Evolutionary conservation across 768 basidiomycete species (phyloP).

Genomic region (Harrya chromipes): DNA sequence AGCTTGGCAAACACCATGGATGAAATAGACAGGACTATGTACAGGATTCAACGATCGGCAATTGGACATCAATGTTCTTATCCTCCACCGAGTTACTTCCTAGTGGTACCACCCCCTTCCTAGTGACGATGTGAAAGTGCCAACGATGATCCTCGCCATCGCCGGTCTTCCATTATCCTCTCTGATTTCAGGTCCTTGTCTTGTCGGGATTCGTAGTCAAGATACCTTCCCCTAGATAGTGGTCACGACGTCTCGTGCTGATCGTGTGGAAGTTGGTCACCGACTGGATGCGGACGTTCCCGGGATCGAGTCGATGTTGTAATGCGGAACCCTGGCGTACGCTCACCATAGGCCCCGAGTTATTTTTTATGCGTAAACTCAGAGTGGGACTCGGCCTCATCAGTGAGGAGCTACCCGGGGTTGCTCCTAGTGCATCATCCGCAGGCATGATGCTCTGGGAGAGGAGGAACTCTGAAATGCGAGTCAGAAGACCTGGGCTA

Average conservation of each 20-base stretch:
- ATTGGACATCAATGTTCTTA: too few species aligned
- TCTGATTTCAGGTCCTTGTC: too few species aligned
- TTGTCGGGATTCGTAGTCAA: conserved; percentile 2
- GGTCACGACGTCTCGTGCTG: conserved; percentile 5
- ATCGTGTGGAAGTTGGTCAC: conserved; percentile 1
- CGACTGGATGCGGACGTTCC: conserved; percentile 1
- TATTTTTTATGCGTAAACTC: conserved; percentile 1
- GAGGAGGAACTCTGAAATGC: conserved; percentile 44
- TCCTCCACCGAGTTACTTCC: too few species aligned
- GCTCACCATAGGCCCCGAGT: conserved; percentile 6
- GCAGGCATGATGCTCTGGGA: conserved; percentile 48
- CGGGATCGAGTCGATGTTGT: too few species aligned
- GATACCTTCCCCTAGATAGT: conserved; percentile 17
- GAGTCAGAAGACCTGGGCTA: not conserved
- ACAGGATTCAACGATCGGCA: too few species aligned
- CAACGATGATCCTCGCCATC: too few species aligned
- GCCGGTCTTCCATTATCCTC: too few species aligned
- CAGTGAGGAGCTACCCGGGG: conserved; percentile 33
- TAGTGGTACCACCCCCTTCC: too few species aligned
- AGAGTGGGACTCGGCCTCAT: not conserved
- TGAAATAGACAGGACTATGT: too few species aligned
- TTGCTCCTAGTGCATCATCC: conserved; percentile 24
- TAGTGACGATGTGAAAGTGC: too few species aligned
- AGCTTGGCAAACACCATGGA: too few species aligned
- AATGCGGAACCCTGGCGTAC: not conserved